Base-by-base conservation (phyloP, 179 eudicot species). In the Drosera spatulata region DNA sequence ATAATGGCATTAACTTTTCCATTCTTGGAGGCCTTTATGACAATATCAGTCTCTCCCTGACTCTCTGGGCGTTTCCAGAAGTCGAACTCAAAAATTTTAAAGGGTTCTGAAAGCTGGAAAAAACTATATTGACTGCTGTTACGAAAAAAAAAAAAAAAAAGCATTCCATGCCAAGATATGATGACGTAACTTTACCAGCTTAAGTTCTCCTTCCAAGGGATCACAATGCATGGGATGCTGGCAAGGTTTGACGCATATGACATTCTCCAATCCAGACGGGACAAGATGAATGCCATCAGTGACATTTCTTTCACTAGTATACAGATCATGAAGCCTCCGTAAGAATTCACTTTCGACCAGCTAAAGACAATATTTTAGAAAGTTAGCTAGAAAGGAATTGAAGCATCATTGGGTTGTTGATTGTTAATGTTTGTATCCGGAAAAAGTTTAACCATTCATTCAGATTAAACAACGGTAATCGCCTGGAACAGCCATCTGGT, bases 41-140 rank as follows among this genome's bases (percentile, higher is more conserved):
- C 69, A 47, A 83, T 58, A 39, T 80, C 76, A 56, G 66, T 66
- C 71, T 85, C 80, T 7, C 94, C 82, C 44, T 12, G 74, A 74
- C 94, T 87, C 58, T 85, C 90, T 61, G 97, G 96, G 76, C 96
- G 80, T 83, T 75, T 91, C 85, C 80, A 91, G 68, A 91, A 91
- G 73, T 91, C 94, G 74, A 91, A 83, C 66, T 91, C 96, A 79
- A 91, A 87, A 55, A 91, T 71, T 80, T 80, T 79, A 90, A 91
- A 91, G 69, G 97, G 97, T 74, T 91, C 96, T 80, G 97, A 87
- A 58, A 91, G 90, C 97, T 91, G 86, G 62, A 77, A 44, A 61
- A 64, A 72, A 58, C 53, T 71, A 68, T 65, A 75, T 58, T 75
- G 63, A 82, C 79, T 59, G 67, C n/a, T 38, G 46, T 39, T 54